Conservation (phyloP, 1,284 basidiomycete genomes). For the Malassezia slooffiae region DNA sequence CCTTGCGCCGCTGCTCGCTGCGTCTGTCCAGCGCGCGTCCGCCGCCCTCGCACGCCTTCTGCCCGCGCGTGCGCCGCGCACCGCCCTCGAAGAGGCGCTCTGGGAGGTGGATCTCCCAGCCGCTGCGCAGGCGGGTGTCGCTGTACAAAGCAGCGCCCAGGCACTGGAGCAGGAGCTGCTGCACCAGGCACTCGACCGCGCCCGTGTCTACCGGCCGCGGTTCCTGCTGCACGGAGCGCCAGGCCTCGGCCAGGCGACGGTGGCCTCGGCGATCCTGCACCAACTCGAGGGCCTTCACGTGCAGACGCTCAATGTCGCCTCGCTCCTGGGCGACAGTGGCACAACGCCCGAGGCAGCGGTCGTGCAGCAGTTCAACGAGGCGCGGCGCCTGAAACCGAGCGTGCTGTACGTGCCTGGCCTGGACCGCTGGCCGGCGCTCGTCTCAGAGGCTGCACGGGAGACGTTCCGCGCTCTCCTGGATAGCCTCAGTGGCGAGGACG, state of each 20-base stretch:
- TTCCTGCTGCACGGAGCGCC: constrained; percentile 68
- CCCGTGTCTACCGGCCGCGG: constrained; percentile 81
- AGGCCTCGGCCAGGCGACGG: constrained; percentile 81
- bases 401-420: constrained; percentile 89
- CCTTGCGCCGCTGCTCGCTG: constrained; percentile 66
- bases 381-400: constrained; percentile 91
- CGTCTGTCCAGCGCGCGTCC: constrained; percentile 63
- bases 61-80: constrained; percentile 47
- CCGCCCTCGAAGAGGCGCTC: constrained; percentile 77
- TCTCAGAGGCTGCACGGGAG: constrained; percentile 70
- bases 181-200: constrained; percentile 68
- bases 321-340: constrained; percentile 76
- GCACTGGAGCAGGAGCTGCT: constrained; percentile 41
- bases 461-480: constrained; percentile 85
- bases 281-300: constrained; percentile 91
- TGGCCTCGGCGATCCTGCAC: constrained; percentile 82
- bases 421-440: constrained; percentile 69
- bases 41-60: constrained; percentile 53
- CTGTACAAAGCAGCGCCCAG: constrained; percentile 18
- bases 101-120: constrained; percentile 53
- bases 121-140: constrained; percentile 52
- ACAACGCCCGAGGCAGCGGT: constrained; percentile 80
- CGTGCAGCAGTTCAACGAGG: constrained; percentile 93
- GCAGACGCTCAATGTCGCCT: constrained; percentile 82
- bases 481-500: constrained; percentile 76